phyloP scores from a whole-genome alignment of 257 asterid species.

The Catharanthus roseus region DNA sequence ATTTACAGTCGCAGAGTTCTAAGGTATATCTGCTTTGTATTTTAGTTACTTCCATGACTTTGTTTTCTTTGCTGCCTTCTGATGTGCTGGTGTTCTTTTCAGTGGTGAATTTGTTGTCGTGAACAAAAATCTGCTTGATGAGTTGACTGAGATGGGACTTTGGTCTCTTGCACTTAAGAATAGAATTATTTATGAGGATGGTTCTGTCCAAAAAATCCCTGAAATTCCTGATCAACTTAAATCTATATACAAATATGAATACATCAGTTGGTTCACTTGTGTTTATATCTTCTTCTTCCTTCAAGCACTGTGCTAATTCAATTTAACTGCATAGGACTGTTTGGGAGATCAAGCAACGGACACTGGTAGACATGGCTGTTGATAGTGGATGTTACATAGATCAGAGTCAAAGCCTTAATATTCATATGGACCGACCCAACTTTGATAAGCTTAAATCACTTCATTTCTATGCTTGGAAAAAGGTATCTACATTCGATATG shows the following conservation, averaged over 20 bases:
- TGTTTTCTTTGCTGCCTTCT: slow-evolving; percentile 1
- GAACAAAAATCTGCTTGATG: slow-evolving; percentile 92
- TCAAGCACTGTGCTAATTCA: slow-evolving; percentile 13
- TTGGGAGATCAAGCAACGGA: slow-evolving; percentile 89
- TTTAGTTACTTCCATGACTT: slow-evolving; percentile 2
- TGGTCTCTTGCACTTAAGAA: slow-evolving; percentile 87
- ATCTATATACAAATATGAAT: slow-evolving; percentile 73
- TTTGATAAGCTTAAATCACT: slow-evolving; percentile 86
- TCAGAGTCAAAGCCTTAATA: slow-evolving; percentile 94
- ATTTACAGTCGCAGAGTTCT: slow-evolving; percentile 90
- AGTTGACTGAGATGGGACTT: slow-evolving; percentile 87
- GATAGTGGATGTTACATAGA: slow-evolving; percentile 97
- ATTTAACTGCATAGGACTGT: slow-evolving; percentile 52
- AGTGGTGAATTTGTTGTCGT: slow-evolving; percentile 98
- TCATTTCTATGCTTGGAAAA: slow-evolving; percentile 86
- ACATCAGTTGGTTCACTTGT: slow-evolving; percentile 7
- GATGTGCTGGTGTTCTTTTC: slow-evolving; percentile 13
- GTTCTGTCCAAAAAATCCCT: slow-evolving; percentile 79
- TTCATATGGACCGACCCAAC: slow-evolving; percentile 91
- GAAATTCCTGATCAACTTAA: slow-evolving; percentile 71
- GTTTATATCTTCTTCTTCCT: background rate
- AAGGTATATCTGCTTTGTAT: slow-evolving; percentile 35
- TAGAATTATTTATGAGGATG: slow-evolving; percentile 73
- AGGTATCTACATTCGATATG: slow-evolving; percentile 37
- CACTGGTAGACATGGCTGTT: slow-evolving; percentile 89